Base-by-base conservation (phyloP, 176 grass and related monocot genomes). In the Ananas comosus region DNA sequence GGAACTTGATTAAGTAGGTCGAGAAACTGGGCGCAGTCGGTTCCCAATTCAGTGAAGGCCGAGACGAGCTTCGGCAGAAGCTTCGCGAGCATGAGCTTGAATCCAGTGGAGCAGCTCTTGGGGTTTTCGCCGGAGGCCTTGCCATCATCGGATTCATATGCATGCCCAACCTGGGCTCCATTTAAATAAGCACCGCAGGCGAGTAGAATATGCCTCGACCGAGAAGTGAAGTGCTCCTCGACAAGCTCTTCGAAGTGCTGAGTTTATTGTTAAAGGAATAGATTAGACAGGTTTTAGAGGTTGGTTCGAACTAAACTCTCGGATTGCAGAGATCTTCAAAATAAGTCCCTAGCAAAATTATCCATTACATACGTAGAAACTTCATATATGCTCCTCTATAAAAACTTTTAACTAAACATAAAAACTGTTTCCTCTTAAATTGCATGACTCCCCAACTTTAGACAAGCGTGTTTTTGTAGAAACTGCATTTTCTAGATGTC, bases 181-280 rank as follows among this genome's bases (percentile, higher is more conserved):
- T 76, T 70, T 51, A 99, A 84, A 78, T 93, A 99, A 61, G 87
- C 79, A 33, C 88, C 71, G 17, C 94, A 99, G 12, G 90, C 77
- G 70, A 50, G 71, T 24, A 93, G 80, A 79, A 99, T 86, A 70
- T 59, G 50, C 2, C 53, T 75, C 1, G 82, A 79, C 0, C 66
- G 73, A 3, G 9, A 65, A 70, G 80, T 76, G 79, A 93, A 99
- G 64, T 99, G 94, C 64, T 99, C 80, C 87, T 83, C 84, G 64
- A 91, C 90, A 61, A 99, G 75, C 7, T 77, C 84, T 24, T 99
- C 94, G 65, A 91, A 99, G 77, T 99, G 80, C 94, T 99, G 87
- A 18, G 85, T 79, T 82, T 13, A 33, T 70, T 72, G 9, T 66
- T 10, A 29, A 63, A 54, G 77, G 2, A 72, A 12, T 51, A 79